A percentile compares a stretch with the other conserved stretches of the same genome.
Evolutionary conservation across 2,329 filamentous ascomycete genomes (phyloP).

Genomic region (Helminthosporium solani): DNA sequence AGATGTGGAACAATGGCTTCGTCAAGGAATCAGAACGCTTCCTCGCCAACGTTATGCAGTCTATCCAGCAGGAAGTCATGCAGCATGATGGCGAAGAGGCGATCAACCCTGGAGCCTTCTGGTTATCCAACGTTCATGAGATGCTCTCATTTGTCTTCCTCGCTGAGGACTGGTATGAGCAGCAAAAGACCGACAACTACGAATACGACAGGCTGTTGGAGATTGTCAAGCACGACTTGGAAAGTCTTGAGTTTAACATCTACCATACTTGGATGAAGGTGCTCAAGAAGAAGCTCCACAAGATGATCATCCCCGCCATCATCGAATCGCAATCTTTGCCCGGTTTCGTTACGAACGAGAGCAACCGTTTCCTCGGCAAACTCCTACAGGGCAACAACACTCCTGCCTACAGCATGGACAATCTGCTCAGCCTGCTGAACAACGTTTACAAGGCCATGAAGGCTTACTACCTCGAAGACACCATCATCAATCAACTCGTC

Average conservation of each 20-base stretch:
- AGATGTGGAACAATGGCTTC: constrained; percentile 99
- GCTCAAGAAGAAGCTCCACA: constrained; percentile 97
- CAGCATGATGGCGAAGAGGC: constrained; percentile 96
- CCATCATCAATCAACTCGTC: constrained; percentile 92
- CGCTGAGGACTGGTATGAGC: constrained; percentile 98
- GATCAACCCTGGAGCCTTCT: constrained; percentile 96
- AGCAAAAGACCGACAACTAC: constrained; percentile 98
- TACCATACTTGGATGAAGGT: constrained; percentile 99
- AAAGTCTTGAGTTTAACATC: constrained; percentile 99
- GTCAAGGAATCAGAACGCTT: constrained; percentile 99
- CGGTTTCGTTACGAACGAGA: constrained; percentile 98
- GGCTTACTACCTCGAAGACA: constrained; percentile 94
- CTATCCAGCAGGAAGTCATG: constrained; percentile 99
- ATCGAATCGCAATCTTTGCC: constrained; percentile 98
- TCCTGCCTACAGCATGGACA: constrained; percentile 99
- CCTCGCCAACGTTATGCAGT: constrained; percentile 99
- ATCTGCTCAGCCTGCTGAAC: constrained; percentile 90
- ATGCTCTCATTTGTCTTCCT: constrained; percentile 99
- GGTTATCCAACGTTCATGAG: constrained; percentile 98
- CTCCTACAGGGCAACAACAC: constrained; percentile 84
- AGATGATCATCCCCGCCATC: constrained; percentile 99
- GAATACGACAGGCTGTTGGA: constrained; percentile 97
- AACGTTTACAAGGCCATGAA: constrained; percentile 99
- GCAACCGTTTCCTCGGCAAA: constrained; percentile 96
- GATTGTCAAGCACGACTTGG: constrained; percentile 98